These are phyloP conservation scores for Phytophthora constricta DNA, from an alignment of 352 stramenopile genomes.

Conservation along the genomic window DNA sequence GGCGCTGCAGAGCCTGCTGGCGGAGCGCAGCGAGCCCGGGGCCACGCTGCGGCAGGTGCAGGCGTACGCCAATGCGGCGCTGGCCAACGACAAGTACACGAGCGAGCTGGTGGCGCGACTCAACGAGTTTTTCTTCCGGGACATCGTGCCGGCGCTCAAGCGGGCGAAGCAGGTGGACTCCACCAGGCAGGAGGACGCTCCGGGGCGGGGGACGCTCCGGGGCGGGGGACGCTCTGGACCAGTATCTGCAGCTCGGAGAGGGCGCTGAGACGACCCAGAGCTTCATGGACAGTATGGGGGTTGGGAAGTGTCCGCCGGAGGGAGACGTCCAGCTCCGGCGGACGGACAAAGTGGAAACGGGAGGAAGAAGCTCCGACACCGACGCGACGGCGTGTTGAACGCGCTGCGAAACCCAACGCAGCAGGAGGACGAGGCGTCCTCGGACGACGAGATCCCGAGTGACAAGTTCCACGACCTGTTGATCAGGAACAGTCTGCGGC, in stretches of 20 bases:
- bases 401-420: too few species aligned
- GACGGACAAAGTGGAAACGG: slow-evolving; percentile 9
- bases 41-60: slow-evolving; percentile 11
- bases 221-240: slow-evolving; percentile 35
- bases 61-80: slow-evolving; percentile 25
- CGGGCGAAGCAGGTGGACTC: slow-evolving; percentile 8
- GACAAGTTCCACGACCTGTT: slow-evolving; percentile 29
- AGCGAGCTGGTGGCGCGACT: slow-evolving; percentile 23
- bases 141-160: slow-evolving; percentile 36
- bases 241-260: slow-evolving; percentile 40
- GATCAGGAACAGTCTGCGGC: slow-evolving; percentile 24
- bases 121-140: slow-evolving; percentile 39
- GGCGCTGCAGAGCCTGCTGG: slow-evolving; percentile 22
- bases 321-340: background rate
- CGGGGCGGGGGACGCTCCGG: slow-evolving; percentile 10
- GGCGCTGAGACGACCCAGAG: slow-evolving; percentile 21
- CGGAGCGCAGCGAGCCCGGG: background rate
- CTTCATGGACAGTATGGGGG: slow-evolving; percentile 50
- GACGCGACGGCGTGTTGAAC: background rate
- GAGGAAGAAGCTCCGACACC: background rate
- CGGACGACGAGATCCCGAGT: slow-evolving; percentile 17
- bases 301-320: slow-evolving; percentile 27
- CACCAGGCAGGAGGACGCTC: slow-evolving; percentile 10
- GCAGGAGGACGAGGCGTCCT: slow-evolving; percentile 3
- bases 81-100: slow-evolving; percentile 28